A percentile compares a stretch with the other conserved stretches of the same genome.
phyloP scores from a whole-genome alignment of 805 yeast genomes.

The Candida silvicultrix region DNA sequence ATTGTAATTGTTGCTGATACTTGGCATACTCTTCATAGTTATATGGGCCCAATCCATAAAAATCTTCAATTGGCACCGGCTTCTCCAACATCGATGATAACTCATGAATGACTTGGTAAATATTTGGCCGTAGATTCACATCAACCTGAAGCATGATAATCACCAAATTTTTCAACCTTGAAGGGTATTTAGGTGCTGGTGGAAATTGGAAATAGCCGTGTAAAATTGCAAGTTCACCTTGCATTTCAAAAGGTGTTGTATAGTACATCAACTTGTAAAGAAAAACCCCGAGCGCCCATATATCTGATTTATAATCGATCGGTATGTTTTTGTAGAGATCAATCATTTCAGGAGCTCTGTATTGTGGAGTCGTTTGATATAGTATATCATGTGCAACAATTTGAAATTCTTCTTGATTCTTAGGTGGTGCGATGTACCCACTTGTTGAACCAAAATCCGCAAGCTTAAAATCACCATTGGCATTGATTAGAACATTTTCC shows the following conservation, averaged over 20 bases:
- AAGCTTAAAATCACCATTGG: conserved; percentile 62
- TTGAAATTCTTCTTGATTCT: conserved; percentile 65
- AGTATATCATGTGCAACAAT: conserved; percentile 77
- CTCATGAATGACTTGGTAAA: conserved; percentile 68
- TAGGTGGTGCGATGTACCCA: conserved; percentile 66
- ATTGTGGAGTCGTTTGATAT: conserved; percentile 93
- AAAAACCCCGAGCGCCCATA: conserved; percentile 95
- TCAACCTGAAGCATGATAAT: conserved; percentile 77
- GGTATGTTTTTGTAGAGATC: conserved; percentile 79
- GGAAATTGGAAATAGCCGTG: conserved; percentile 82
- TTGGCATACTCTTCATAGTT: conserved; percentile 49
- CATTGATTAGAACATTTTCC: conserved; percentile 84
- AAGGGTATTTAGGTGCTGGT: conserved; percentile 58
- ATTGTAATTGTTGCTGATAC: conserved; percentile 34
- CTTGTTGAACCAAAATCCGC: conserved; percentile 94
- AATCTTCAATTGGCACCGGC: conserved; percentile 38
- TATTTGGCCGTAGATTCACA: conserved; percentile 79
- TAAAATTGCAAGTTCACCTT: conserved; percentile 79
- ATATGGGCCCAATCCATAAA: conserved; percentile 43
- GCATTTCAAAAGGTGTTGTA: conserved; percentile 87
- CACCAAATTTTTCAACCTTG: conserved; percentile 67
- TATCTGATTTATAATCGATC: conserved; percentile 86
- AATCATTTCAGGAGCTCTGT: conserved; percentile 93
- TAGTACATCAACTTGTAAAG: conserved; percentile 86
- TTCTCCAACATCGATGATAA: conserved; percentile 55